phyloP scores from a whole-genome alignment of 2,329 filamentous ascomycete species.

The Penicillium verrucosum region DNA sequence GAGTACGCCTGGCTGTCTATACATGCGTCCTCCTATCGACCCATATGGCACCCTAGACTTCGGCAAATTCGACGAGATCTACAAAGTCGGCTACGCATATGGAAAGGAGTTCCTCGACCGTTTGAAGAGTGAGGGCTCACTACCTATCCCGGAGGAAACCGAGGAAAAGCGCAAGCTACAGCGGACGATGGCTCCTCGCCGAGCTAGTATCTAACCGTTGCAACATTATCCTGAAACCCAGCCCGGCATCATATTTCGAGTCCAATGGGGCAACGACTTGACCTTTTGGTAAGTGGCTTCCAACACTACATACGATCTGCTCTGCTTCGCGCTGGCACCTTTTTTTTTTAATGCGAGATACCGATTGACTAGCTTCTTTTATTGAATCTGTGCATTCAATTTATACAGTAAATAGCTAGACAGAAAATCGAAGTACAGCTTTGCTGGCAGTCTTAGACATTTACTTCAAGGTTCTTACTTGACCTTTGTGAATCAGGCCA shows the following conservation, averaged over 20 bases:
- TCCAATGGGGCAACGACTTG: neutral
- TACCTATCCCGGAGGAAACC: slow-evolving; percentile 68
- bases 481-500: neutral
- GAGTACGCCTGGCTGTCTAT: slow-evolving; percentile 82
- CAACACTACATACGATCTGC: neutral
- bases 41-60: slow-evolving; percentile 93
- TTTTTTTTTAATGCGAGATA: slow-evolving; percentile 6
- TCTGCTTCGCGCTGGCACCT: neutral
- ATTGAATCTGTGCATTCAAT: neutral
- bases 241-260: neutral
- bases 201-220: slow-evolving; percentile 63
- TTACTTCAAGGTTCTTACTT: neutral
- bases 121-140: slow-evolving; percentile 71
- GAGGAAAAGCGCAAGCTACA: slow-evolving; percentile 73
- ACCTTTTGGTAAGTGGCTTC: neutral
- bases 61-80: slow-evolving; percentile 96
- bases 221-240: neutral
- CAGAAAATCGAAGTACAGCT: neutral
- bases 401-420: neutral
- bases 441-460: neutral
- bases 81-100: slow-evolving; percentile 80
- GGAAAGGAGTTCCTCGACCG: slow-evolving; percentile 75
- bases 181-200: slow-evolving; percentile 73
- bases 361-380: neutral
- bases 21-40: slow-evolving; percentile 95